phyloP scores from a whole-genome alignment of 179 eudicot genomes.

The Spinacia oleracea region DNA sequence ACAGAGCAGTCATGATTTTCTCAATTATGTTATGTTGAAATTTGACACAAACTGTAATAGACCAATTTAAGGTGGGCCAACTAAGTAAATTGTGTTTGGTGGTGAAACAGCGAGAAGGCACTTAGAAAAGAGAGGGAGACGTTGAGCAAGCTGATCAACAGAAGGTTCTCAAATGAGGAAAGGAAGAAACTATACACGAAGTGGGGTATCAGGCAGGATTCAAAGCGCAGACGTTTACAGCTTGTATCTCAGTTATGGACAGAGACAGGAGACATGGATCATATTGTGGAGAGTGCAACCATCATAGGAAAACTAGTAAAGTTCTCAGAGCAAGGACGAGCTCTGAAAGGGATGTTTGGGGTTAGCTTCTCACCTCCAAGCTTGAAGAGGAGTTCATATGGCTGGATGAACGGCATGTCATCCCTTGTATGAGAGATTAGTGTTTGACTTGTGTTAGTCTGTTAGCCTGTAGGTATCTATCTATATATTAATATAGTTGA shows the following conservation, averaged over 20 bases:
- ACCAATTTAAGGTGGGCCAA: neutral
- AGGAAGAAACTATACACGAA: slow-evolving; percentile 59
- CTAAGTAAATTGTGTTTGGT: slow-evolving; percentile 22
- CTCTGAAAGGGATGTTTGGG: slow-evolving; percentile 72
- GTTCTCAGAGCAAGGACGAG: slow-evolving; percentile 50
- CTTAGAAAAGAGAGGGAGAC: slow-evolving; percentile 62
- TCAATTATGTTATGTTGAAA: neutral
- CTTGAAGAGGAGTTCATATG: slow-evolving; percentile 43
- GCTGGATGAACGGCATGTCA: slow-evolving; percentile 49
- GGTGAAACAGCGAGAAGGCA: slow-evolving; percentile 57
- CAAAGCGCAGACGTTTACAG: slow-evolving; percentile 69
- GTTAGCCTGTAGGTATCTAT: slow-evolving; percentile 16
- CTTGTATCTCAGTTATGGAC: slow-evolving; percentile 57
- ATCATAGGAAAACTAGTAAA: slow-evolving; percentile 67
- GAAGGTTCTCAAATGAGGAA: slow-evolving; percentile 52
- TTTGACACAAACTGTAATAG: neutral
- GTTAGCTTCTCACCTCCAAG: slow-evolving; percentile 65
- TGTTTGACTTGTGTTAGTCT: slow-evolving; percentile 25
- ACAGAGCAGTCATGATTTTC: neutral
- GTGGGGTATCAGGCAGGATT: slow-evolving; percentile 57
- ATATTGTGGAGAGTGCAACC: slow-evolving; percentile 62
- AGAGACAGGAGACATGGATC: slow-evolving; percentile 56
- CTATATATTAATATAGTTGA: slow-evolving; percentile 4
- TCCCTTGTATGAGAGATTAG: slow-evolving; percentile 19
- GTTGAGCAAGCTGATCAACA: slow-evolving; percentile 58